Evolutionary conservation across 192 early-diverging fungal genomes (phyloP).

Genomic region (Coemansia umbellata): DNA sequence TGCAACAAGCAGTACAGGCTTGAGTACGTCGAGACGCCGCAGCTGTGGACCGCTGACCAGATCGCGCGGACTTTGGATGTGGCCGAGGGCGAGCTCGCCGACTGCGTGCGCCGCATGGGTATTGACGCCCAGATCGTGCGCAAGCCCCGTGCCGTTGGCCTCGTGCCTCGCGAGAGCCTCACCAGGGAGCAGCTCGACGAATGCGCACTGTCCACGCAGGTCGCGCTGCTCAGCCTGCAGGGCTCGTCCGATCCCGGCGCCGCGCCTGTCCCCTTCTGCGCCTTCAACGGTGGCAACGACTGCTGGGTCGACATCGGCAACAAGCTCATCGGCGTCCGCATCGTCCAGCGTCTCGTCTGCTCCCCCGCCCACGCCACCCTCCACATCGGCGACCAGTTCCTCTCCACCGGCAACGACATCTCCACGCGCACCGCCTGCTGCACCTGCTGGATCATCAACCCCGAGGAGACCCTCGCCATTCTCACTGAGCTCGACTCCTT

Average conservation of each 20-base stretch:
- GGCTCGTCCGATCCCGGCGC: constrained; percentile 52
- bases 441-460: constrained; percentile 87
- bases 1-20: constrained; percentile 61
- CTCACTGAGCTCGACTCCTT: constrained; percentile 58
- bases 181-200: constrained; percentile 86
- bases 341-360: constrained; percentile 66
- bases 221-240: constrained; percentile 56
- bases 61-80: constrained; percentile 69
- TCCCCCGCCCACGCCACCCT: constrained; percentile 60
- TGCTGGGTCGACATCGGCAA: constrained; percentile 94
- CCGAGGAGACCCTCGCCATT: constrained; percentile 75
- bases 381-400: constrained; percentile 90
- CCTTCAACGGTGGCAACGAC: constrained; percentile 89
- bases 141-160: constrained; percentile 75
- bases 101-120: constrained; percentile 63
- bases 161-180: constrained; percentile 59
- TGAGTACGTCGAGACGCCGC: constrained; percentile 57
- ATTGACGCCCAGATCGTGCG: constrained; percentile 64
- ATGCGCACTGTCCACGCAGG: constrained; percentile 72
- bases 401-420: constrained; percentile 89
- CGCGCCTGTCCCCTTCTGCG: constrained; percentile 79
- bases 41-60: constrained; percentile 53
- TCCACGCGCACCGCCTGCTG: constrained; percentile 79
- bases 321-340: constrained; percentile 87
- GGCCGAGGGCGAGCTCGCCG: constrained; percentile 62